Evolutionary conservation across 306 rosid species (phyloP).

Genomic region (Datisca glomerata): DNA sequence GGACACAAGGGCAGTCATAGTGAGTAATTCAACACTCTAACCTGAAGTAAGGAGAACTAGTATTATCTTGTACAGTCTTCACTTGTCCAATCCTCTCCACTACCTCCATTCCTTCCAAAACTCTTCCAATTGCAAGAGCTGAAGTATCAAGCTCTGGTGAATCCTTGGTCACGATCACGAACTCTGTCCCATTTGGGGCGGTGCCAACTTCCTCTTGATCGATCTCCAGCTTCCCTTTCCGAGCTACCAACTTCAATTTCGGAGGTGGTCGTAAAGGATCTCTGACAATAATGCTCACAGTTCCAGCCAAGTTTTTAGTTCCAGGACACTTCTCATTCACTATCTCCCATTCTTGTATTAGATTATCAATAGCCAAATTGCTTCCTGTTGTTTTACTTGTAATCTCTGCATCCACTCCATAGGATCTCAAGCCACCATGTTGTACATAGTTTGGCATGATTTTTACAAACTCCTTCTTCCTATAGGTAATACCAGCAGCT

Average conservation of each 20-base stretch:
- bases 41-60: constrained; percentile 78
- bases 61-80: constrained; percentile 71
- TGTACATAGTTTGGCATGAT: constrained; percentile 64
- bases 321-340: constrained; percentile 42
- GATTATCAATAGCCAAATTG: constrained; percentile 31
- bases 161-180: constrained; percentile 48
- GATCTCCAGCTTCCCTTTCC: constrained; percentile 74
- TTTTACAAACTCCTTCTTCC: constrained; percentile 77
- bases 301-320: constrained; percentile 62
- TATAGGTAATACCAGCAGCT: constrained; percentile 75
- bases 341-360: constrained; percentile 60
- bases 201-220: constrained; percentile 67
- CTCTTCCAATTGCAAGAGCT: constrained; percentile 24
- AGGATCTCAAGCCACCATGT: constrained; percentile 73
- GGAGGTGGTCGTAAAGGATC: constrained; percentile 78
- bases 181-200: constrained; percentile 73
- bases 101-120: constrained; percentile 61
- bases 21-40: background rate
- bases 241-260: constrained; percentile 59
- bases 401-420: constrained; percentile 64
- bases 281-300: constrained; percentile 67
- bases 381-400: constrained; percentile 45
- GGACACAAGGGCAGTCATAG: background rate
- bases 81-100: constrained; percentile 57
- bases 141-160: constrained; percentile 63